phyloP scores from a whole-genome alignment of 2,329 filamentous ascomycete species.

The Talaromyces sp. region DNA sequence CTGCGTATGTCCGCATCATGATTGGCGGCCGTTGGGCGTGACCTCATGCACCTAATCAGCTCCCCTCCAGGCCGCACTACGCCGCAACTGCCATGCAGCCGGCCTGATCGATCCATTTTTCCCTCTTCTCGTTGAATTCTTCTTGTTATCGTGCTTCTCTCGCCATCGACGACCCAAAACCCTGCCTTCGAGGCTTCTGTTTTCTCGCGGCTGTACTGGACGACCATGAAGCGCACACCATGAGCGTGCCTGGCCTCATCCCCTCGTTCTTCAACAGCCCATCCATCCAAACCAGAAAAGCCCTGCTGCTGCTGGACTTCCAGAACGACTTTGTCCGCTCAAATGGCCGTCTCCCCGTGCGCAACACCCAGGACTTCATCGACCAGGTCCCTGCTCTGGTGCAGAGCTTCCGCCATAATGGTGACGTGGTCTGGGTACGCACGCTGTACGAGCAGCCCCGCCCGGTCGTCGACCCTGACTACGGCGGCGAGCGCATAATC shows the following conservation, averaged over 20 bases:
- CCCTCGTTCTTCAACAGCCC: slow-evolving; percentile 23
- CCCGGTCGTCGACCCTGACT: slow-evolving; percentile 46
- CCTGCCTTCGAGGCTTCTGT: neutral
- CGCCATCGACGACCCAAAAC: neutral
- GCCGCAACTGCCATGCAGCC: slow-evolving; percentile 11
- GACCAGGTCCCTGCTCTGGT: slow-evolving; percentile 61
- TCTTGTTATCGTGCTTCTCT: neutral
- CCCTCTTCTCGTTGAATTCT: neutral
- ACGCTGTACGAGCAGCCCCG: slow-evolving; percentile 65
- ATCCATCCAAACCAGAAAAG: slow-evolving; percentile 55
- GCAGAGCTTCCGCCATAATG: slow-evolving; percentile 64
- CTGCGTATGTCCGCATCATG: neutral
- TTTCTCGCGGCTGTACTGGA: neutral
- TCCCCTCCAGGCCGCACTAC: slow-evolving; percentile 10
- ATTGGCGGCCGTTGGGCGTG: neutral
- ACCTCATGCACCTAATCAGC: neutral
- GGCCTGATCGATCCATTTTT: neutral
- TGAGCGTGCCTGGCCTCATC: slow-evolving; percentile 10
- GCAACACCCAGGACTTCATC: slow-evolving; percentile 59
- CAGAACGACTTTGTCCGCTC: slow-evolving; percentile 81
- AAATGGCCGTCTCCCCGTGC: slow-evolving; percentile 62
- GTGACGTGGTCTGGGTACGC: slow-evolving; percentile 77
- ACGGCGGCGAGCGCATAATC: slow-evolving; percentile 42
- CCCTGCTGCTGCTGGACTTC: slow-evolving; percentile 75
- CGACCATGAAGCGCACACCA: slow-evolving; percentile 9